Base-by-base conservation (phyloP, 2,329 filamentous ascomycete genomes). In the Cercospora brassicicola region DNA sequence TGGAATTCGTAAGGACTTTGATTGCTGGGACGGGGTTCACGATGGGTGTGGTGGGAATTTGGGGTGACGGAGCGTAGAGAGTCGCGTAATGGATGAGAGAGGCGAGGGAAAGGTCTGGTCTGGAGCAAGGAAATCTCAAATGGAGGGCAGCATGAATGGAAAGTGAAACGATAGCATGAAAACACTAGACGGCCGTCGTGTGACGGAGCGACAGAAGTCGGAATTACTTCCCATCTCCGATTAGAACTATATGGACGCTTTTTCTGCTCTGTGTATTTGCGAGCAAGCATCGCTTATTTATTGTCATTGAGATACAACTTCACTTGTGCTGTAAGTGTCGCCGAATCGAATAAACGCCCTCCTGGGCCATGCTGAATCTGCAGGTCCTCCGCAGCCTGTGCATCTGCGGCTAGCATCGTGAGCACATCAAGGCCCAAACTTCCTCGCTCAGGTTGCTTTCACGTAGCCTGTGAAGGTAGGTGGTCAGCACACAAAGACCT, bases 1-100 rank as follows among this genome's bases (percentile, higher is more conserved):
- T 77, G 13, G 83, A 85, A 76, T 76, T 78, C 59, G 75, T 80
- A 51, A 81, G 83, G 75, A 78, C 79, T 39, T 77, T 73, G 4
- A 74, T 84, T 36, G 78, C 76, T 11, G 83, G 81, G 1, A 23
- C 80, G 20, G 83, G 80, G 2, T 84, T 84, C 73, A 76, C 77
- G 11, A 81, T 84, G 81, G 79, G 77, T 28, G 77, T 84, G 15
- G 77, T 84, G 39, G 83, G 83, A 0, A 76, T 85, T 48, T 85
- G 83, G 83, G 83, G 83, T 1, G 83, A 85, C 73, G 82, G 78
- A 3, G 75, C 78, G 33, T 78, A 63, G 65, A 57, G 36, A 13
- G 18, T 4, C 3, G 0, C 53, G n/a, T n/a, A 15, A 2, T 31
- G 13, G 10, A 13, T 11, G 4, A 13, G 20, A 51, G 20, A 10